Base-by-base conservation (phyloP, 176 grass and related monocot species). In the Tuctoria greenei region DNA sequence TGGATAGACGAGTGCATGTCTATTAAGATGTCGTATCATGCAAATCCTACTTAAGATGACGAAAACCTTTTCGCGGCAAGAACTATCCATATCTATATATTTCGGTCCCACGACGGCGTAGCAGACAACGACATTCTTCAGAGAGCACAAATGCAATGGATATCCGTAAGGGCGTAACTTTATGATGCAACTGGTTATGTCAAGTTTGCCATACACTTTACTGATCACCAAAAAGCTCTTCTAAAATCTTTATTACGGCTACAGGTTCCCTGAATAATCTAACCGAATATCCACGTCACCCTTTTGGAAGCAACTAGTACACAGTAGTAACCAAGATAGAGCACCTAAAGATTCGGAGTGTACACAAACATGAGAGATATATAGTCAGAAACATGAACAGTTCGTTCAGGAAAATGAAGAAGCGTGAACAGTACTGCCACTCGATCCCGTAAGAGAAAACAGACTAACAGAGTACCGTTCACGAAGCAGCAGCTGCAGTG, bases 171-270 rank as follows among this genome's bases (percentile, higher is more conserved):
- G 3, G 31, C 28, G 4, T 61, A 47, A 12, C 79, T 76, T 86
- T 86, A 38, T 64, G 37, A 31, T 28, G 46, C 78, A 59, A 47
- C 56, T 18, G 55, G 78, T 61, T 65, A 40, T 66, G 67, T 27
- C 40, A 50, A 40, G 38, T 43, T 47, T 66, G 12, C 36, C 31
- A 31, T n/a, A n/a, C 31, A 72, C 79, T 82, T 86, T 82, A 64
- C 49, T 72, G 40, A 82, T 27, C 10, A 39, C 38, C 10, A 39
- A 15, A 82, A 82, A 50, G 49, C 67, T 42, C 27, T 5, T 38
- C 10, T 59, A 73, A 66, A 87, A n/a, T 8, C 50, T 54, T 10
- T 56, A 23, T 17, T 49, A 49, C 5, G 49, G 49, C 47, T 50
- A 20, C 5, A 18, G 47, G 17, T 18, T 50, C 47, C 47, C 10